Evolutionary conservation across 2,329 filamentous ascomycete genomes (phyloP).

Genomic region (Diaporthe velutina): DNA sequence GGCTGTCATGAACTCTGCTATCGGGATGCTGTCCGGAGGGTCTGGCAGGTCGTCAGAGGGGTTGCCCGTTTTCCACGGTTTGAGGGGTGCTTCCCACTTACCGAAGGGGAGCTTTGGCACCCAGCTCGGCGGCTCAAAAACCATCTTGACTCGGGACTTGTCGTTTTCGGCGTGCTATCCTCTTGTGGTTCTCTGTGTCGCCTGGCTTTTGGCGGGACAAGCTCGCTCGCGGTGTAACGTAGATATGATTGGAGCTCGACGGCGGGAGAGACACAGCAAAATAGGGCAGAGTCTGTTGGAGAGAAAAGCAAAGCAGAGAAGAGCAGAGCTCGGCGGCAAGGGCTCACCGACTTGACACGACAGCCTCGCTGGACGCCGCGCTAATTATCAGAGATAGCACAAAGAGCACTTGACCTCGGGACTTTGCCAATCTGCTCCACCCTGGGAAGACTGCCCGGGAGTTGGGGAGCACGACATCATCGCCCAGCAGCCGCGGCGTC

Average conservation of each 20-base stretch:
- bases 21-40: slow-evolving; percentile 79
- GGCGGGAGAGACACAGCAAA: not conserved
- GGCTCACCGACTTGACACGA: slow-evolving; percentile 10
- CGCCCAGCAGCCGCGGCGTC: slow-evolving; percentile 3
- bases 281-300: not conserved
- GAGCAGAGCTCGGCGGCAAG: not conserved
- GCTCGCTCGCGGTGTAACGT: not conserved
- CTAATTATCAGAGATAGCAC: slow-evolving; percentile 17
- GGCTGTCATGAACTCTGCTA: slow-evolving; percentile 82
- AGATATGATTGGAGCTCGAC: not conserved
- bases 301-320: not conserved
- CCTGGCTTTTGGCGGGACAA: not conserved
- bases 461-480: slow-evolving; percentile 17
- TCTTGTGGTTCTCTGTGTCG: not conserved
- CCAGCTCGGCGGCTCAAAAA: slow-evolving; percentile 73
- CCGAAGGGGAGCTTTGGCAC: slow-evolving; percentile 70
- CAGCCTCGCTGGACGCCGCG: not conserved
- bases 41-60: slow-evolving; percentile 51
- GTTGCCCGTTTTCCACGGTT: not conserved
- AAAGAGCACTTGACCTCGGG: slow-evolving; percentile 18
- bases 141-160: slow-evolving; percentile 53
- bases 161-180: not conserved
- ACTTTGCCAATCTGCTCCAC: slow-evolving; percentile 7
- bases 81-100: slow-evolving; percentile 48
- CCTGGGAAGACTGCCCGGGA: slow-evolving; percentile 10